Conservation (phyloP, 305 asterid species). For the Rubia balearica region DNA sequence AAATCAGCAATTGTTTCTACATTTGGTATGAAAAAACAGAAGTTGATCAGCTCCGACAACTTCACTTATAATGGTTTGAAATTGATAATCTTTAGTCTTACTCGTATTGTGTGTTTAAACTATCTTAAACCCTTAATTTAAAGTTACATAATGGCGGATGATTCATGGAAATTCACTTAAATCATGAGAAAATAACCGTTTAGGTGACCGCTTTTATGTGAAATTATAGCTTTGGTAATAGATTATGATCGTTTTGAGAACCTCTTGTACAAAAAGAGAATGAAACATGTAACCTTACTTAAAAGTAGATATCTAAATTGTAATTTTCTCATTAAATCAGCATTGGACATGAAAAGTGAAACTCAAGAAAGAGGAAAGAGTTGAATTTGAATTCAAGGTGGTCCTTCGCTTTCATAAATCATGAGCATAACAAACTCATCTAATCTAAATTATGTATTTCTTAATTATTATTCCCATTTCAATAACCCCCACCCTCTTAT, state of each 20-base stretch:
- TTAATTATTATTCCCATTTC: background rate
- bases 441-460: background rate
- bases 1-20: too few species aligned
- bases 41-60: too few species aligned
- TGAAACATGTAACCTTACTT: too few species aligned
- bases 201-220: too few species aligned
- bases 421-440: background rate
- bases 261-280: too few species aligned
- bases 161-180: background rate
- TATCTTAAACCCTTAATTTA: background rate
- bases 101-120: background rate
- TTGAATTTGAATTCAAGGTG: constrained; percentile 1
- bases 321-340: too few species aligned
- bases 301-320: too few species aligned
- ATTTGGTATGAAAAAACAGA: too few species aligned
- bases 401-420: background rate
- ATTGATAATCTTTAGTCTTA: background rate
- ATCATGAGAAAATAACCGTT: too few species aligned
- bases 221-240: too few species aligned
- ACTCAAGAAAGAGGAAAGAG: constrained; percentile 1
- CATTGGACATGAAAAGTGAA: too few species aligned
- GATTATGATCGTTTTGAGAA: too few species aligned
- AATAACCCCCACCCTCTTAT: background rate
- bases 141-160: background rate
- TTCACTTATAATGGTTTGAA: background rate